A percentile compares a stretch with the other conserved stretches of the same genome.
phyloP scores from a whole-genome alignment of 225 moss, liverwort and hornwort species.

The Lunularia cruciata region DNA sequence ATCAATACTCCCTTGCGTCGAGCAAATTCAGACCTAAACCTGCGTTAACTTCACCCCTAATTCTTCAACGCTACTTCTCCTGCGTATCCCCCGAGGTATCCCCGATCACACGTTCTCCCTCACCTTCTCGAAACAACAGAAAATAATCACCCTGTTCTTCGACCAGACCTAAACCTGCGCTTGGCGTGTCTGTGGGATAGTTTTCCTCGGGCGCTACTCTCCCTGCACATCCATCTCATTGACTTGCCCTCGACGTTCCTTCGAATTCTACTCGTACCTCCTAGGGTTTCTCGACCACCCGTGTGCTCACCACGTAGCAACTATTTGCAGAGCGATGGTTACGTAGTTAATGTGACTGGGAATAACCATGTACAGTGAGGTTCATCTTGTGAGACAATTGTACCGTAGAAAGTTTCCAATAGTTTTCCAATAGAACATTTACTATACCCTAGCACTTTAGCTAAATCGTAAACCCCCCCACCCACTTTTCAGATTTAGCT shows the following conservation, averaged over 20 bases:
- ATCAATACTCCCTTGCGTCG: neutral
- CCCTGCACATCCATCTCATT: neutral
- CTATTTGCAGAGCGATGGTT: no score
- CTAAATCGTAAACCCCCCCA: no score
- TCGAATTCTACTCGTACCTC: no score
- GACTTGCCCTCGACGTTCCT: neutral
- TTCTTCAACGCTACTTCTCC: neutral
- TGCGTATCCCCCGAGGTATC: neutral
- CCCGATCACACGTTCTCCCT: neutral
- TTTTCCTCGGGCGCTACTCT: slow-evolving; percentile 1
- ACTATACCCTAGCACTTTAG: no score
- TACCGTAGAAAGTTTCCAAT: no score
- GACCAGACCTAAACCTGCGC: slow-evolving; percentile 13
- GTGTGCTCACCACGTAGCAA: no score
- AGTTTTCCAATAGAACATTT: no score
- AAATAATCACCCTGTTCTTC: neutral
- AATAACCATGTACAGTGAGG: no score
- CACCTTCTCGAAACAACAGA: neutral
- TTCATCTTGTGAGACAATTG: no score
- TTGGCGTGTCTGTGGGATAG: neutral
- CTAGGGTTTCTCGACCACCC: no score
- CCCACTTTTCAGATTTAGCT: no score
- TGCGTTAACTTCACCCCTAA: neutral
- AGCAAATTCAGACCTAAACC: slow-evolving; percentile 14
- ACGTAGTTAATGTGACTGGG: no score